A percentile compares a stretch with the other conserved stretches of the same genome.
Evolutionary conservation across 345 rosid genomes (phyloP).

Genomic region (Clarkia xantiana): DNA sequence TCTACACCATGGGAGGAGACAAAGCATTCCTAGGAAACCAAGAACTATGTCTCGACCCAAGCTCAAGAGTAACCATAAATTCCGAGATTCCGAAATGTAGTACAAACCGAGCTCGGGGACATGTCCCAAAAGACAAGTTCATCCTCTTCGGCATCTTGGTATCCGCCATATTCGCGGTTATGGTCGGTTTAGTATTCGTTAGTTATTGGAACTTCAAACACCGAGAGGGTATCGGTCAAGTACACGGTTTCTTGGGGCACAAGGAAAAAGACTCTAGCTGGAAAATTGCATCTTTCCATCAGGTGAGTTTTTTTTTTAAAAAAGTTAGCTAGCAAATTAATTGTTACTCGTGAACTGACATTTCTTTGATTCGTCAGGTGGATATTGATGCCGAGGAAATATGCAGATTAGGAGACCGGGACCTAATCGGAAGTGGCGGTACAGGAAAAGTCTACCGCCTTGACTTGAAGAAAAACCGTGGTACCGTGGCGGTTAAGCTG

Average conservation of each 20-base stretch:
- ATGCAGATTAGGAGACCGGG: conserved; percentile 40
- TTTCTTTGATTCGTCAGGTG: conserved; percentile 7
- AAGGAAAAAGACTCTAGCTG: conserved; percentile 23
- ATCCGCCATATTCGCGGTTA: conserved; percentile 20
- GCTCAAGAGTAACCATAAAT: conserved; percentile 9
- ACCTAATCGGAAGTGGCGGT: conserved; percentile 68
- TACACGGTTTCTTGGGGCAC: conserved; percentile 11
- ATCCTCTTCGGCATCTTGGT: conserved; percentile 33
- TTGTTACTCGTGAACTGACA: no score
- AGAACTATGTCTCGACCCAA: conserved; percentile 42
- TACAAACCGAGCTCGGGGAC: conserved; percentile 15
- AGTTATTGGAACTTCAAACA: conserved; percentile 42
- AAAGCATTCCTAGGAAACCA: conserved; percentile 43
- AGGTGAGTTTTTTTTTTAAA: no score
- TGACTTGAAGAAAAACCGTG: conserved; percentile 46
- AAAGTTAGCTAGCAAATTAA: no score
- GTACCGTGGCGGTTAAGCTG: conserved; percentile 69
- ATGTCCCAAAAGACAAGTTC: conserved; percentile 14
- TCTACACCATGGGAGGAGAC: conserved; percentile 49
- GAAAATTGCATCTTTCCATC: conserved; percentile 56
- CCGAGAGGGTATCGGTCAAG: conserved; percentile 14
- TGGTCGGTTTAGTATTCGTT: conserved; percentile 29
- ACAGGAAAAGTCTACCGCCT: conserved; percentile 78
- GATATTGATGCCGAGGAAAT: conserved; percentile 71
- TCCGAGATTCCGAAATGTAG: conserved; percentile 28